phyloP scores from a whole-genome alignment of 352 stramenopile genomes.

The Phytophthora cryptogea region DNA sequence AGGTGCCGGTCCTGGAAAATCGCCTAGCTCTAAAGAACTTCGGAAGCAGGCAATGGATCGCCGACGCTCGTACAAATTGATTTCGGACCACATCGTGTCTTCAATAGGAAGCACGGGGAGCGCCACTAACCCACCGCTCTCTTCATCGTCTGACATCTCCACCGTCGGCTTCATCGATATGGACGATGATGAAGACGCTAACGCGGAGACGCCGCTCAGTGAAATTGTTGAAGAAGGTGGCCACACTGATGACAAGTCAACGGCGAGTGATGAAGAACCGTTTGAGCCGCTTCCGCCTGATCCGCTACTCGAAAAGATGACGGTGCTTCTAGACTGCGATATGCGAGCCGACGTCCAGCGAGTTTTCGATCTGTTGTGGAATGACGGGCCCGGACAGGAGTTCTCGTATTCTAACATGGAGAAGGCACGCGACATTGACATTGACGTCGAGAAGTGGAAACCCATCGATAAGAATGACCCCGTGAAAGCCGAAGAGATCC shows the following conservation, averaged over 20 bases:
- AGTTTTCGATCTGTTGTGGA: constrained; percentile 74
- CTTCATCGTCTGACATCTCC: constrained; percentile 36
- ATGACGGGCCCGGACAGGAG: constrained; percentile 52
- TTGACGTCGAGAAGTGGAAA: constrained; percentile 64
- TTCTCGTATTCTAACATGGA: constrained; percentile 61
- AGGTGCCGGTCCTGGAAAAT: constrained; percentile 26
- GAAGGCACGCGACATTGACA: constrained; percentile 71
- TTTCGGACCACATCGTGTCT: constrained; percentile 39
- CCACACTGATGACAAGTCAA: constrained; percentile 53
- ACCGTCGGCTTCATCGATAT: constrained; percentile 57
- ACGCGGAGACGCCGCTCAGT: constrained; percentile 23
- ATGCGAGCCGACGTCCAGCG: constrained; percentile 60
- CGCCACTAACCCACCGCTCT: constrained; percentile 10
- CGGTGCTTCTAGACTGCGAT: constrained; percentile 70
- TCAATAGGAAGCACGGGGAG: constrained; percentile 10
- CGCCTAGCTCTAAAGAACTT: constrained; percentile 43
- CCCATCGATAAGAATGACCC: constrained; percentile 34
- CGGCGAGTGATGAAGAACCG: constrained; percentile 55
- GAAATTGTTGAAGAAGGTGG: constrained; percentile 31
- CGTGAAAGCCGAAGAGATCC: constrained; percentile 25
- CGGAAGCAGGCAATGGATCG: constrained; percentile 60
- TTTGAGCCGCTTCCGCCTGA: constrained; percentile 67
- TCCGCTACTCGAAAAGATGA: constrained; percentile 60
- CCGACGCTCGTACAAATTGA: constrained; percentile 57
- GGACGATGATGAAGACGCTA: constrained; percentile 37